Base-by-base conservation (phyloP, 1,139 yeast genomes). In the Debaryomycetaceae sp. region DNA sequence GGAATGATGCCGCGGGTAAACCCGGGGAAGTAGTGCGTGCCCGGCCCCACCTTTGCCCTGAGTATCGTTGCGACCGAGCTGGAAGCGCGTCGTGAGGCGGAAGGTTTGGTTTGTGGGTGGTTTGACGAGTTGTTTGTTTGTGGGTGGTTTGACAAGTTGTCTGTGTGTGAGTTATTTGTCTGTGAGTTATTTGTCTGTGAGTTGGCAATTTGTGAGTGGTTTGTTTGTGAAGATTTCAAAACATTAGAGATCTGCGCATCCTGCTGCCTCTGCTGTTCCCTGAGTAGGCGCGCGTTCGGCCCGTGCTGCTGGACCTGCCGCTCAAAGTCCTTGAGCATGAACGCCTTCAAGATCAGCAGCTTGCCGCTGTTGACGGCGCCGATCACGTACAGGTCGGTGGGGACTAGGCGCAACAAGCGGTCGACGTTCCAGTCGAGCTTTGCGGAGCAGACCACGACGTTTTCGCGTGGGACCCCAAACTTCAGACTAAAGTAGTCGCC, bases 361-460 rank as follows among this genome's bases (percentile, higher is more conserved):
- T 85, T 85, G 1, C 96, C 96, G 12, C 74, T 63, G 44, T 83
- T 83, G 7, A 82, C 74, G 37, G 67, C 66, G 2, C 96, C 95
- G 10, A 83, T 57, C 22, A 85, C 49, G 44, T 73, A 78, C 16
- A 74, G 41, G 20, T 51, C 62, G 15, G 59, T 60, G 5, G 54
- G 44, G 1, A 70, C 62, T 16, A 73, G 46, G 8, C 47, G 39
- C 15, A 70, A 39, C 8, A 52, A 31, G 2, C 46, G 43, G 5
- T 53, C 50, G 4, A 69, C 42, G 27, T 70, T 67, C 87, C 86
- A 77, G 22, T 59, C 57, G 22, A 53, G 56, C 13, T 53, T 47
- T 0, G 75, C 71, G 27, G 80, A 72, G 1, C 65, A 62, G 2
- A 68, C 49, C 27, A 65, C 53, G 1, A 75, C 69, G 25, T 74